Base-by-base conservation (phyloP, 208 protist species). In the Acanthamoeba healyi region DNA sequence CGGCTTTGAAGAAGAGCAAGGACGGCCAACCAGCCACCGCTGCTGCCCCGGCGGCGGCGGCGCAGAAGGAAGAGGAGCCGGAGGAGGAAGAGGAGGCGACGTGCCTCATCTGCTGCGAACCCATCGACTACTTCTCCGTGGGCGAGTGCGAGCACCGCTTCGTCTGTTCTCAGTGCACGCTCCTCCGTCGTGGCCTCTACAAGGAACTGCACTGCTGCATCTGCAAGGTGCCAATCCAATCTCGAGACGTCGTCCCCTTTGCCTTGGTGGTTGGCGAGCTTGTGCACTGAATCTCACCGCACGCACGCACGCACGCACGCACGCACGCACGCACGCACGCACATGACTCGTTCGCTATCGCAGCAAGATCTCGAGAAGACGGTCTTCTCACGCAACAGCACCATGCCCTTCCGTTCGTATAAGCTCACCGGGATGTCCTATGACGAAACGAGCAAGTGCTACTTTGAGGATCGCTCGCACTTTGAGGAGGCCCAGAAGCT, bases 41-140 rank as follows among this genome's bases (percentile, higher is more conserved):
- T 26, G 34, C 15, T 9, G 38, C 34, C 12, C 34, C 29, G 14
- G 70, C 12, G 22, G 34, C 19, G 29, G 3, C 17, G 46, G 70
- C 17, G 19, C 19, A n/a, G 24, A 42, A 49, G 40, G 70, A 81
- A 15, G 70, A 81, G 34, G 70, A 81, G 65, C 34, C 65, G 65
- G 34, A 74, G 19, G 70, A 81, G 34, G 70, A 40, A 22, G 67
- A 77, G 70, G 70, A 40, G 22, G 26, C 22, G 70, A 46, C 38
- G 34, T 81, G 70, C 34, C 70, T 81, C 38, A 81, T 81, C 29
- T 81, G 70, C 70, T 81, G 70, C 29, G 70, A 81, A 7, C 70
- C 70, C 19, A 81, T 81, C 70, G 70, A 81, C 38, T 40, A 36
- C 38, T 81, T 51, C 70, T 40, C 70, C 40, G 70, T 81, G 26